Percentiles rank a stretch among this genome's conserved stretches.
Evolutionary conservation across 768 basidiomycete species (phyloP).

Genomic region (Lentinus tigrinus): DNA sequence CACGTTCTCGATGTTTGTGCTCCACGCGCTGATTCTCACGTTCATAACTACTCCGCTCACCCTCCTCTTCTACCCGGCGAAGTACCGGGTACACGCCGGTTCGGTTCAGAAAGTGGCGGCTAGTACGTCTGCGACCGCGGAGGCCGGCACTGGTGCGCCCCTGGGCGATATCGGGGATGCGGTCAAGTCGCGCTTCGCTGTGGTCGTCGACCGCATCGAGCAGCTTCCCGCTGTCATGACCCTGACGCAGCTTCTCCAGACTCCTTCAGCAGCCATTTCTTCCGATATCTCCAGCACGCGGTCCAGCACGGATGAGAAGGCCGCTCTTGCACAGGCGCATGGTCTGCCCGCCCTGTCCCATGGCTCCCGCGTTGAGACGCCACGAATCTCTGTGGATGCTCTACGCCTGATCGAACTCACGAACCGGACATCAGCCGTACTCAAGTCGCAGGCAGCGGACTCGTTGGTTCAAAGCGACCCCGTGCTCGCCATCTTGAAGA

Average conservation of each 20-base stretch:
- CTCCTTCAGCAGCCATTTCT: constrained; percentile 9
- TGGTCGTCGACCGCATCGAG: constrained; percentile 81
- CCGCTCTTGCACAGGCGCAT: neutral
- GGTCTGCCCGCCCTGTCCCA: neutral
- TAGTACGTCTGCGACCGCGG: neutral
- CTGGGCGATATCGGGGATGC: constrained; percentile 32
- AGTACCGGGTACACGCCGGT: constrained; percentile 44
- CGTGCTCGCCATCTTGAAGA: constrained; percentile 69
- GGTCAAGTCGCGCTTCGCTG: constrained; percentile 58
- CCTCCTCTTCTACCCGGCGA: constrained; percentile 70
- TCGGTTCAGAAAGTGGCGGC: constrained; percentile 14
- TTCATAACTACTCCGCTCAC: constrained; percentile 86
- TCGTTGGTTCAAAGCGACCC: constrained; percentile 69
- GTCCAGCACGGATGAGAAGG: constrained; percentile 32
- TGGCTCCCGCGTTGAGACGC: no score
- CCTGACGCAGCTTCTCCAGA: constrained; percentile 69
- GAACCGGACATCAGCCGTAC: constrained; percentile 82
- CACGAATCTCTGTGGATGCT: constrained; percentile 58
- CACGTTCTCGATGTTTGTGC: constrained; percentile 88
- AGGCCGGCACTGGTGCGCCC: neutral
- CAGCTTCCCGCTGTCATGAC: constrained; percentile 83
- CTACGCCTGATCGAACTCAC: constrained; percentile 89
- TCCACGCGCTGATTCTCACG: constrained; percentile 74
- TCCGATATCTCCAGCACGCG: neutral
- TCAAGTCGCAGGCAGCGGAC: constrained; percentile 78